A percentile compares a stretch with the other conserved stretches of the same genome.
Evolutionary conservation across 805 yeast genomes (phyloP).

Genomic region (Yamadazyma kitorensis): DNA sequence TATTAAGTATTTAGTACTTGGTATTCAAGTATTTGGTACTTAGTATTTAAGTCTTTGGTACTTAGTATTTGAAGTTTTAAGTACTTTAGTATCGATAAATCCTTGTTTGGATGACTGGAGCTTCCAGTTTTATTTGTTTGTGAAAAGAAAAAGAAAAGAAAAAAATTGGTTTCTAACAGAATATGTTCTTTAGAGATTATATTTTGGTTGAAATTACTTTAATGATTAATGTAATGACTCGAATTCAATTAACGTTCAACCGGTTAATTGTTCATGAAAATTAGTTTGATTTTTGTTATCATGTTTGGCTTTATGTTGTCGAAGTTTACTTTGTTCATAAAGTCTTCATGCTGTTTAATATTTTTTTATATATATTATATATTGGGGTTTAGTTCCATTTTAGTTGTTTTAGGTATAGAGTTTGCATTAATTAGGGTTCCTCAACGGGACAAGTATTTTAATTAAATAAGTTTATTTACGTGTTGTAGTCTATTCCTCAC

Average conservation of each 20-base stretch:
- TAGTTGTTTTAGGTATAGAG: conserved; percentile 29
- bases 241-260: conserved; percentile 41
- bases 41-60: conserved; percentile 9
- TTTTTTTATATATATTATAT: conserved; percentile 3
- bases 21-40: not conserved
- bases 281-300: conserved; percentile 17
- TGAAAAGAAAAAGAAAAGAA: too few relatives aligned
- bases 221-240: conserved; percentile 47
- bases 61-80: too few relatives aligned
- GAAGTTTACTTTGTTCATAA: too few relatives aligned
- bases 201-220: conserved; percentile 20
- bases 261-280: conserved; percentile 30
- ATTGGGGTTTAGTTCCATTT: conserved; percentile 19
- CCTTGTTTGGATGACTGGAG: too few relatives aligned
- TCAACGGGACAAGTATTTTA: conserved; percentile 45
- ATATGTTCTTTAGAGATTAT: too few relatives aligned
- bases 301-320: conserved; percentile 12
- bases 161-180: too few relatives aligned
- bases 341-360: conserved; percentile 5
- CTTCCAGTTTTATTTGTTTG: too few relatives aligned
- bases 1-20: not conserved
- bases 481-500: too few relatives aligned
- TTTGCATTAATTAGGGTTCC: conserved; percentile 50
- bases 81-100: too few relatives aligned
- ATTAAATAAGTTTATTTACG: conserved; percentile 12